Evolutionary conservation across 371 early-diverging fungal genomes (phyloP), one percentile per base, ranked within the genome.

Genomic region (Mucor saturninus): DNA sequence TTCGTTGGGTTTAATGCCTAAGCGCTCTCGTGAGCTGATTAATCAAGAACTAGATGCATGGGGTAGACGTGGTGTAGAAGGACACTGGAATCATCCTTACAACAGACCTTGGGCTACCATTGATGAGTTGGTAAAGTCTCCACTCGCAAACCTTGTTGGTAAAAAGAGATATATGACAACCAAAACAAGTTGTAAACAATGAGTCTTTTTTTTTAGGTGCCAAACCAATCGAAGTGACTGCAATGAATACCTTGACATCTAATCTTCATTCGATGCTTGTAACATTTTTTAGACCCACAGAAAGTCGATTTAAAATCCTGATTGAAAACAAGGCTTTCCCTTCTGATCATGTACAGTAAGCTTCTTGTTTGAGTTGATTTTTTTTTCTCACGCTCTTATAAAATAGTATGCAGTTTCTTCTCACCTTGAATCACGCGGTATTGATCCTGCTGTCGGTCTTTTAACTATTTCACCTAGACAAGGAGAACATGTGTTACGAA

Each of bases 271-370:
- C 93, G 40, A 79, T 97, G 73, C 78, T 98, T 76, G 87, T 91
- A 1, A 85, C 97, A 13, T 98, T 98, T 74, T 98, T 97, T 75
- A 84, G 82, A 9, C 98, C 98, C 7, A 93, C 91, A 0, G 59
- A 70, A 6, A 65, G 70, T 5, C 81, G 93, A 5, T 90, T 79
- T 80, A 96, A 95, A 83, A 90, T 98, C 51, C 55, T 98, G 62
- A 92, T 98, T 57, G 98, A 98, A 73, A 74, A 83, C 62, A 92
- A 93, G 72, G 93, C 96, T 1, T 98, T 98, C 67, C 98, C 98
- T 8, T 96, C 96, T 7, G 98, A 97, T 73, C 90, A 91, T 62
- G 85, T 79, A 75, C 38, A 9, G 5, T 26, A 28, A 15, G 4
- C 3, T 35, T 1, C 10, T 5, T 15, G 26, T 10, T 64, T 76